Percentiles rank a stretch among this genome's conserved stretches.
Conservation (phyloP, 2,329 filamentous ascomycete genomes). For the Colletotrichum spaethianum region DNA sequence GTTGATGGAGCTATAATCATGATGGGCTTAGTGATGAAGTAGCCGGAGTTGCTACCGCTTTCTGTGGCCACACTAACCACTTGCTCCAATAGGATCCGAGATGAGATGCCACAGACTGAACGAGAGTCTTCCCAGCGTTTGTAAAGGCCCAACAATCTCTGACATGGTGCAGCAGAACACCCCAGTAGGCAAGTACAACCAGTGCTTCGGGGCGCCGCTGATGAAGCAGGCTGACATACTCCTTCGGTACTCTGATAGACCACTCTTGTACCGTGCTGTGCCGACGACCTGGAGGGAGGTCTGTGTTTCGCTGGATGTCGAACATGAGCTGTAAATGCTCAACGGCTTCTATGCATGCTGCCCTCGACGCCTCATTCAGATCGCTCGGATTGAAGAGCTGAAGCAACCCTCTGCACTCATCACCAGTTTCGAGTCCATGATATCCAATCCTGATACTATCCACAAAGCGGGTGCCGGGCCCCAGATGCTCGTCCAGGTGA, state of each 20-base stretch:
- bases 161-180: constrained; percentile 55
- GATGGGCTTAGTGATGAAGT: neutral
- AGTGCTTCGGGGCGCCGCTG: constrained; percentile 56
- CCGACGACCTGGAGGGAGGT: constrained; percentile 37
- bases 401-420: constrained; percentile 48
- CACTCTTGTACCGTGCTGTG: constrained; percentile 48
- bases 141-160: constrained; percentile 53
- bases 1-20: neutral
- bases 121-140: constrained; percentile 48
- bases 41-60: neutral
- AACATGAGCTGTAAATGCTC: constrained; percentile 50
- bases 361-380: constrained; percentile 39
- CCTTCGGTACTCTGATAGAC: constrained; percentile 51
- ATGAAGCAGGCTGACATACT: constrained; percentile 54
- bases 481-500: constrained; percentile 4
- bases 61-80: constrained; percentile 45
- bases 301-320: constrained; percentile 42
- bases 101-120: constrained; percentile 45
- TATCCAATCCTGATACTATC: neutral
- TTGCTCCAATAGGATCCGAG: constrained; percentile 50
- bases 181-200: constrained; percentile 58
- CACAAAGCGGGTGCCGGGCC: constrained; percentile 4
- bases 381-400: constrained; percentile 41
- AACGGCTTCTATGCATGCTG: constrained; percentile 45
- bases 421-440: neutral